Base-by-base conservation (phyloP, 1,139 yeast species). In the Hyphopichia fennica region DNA sequence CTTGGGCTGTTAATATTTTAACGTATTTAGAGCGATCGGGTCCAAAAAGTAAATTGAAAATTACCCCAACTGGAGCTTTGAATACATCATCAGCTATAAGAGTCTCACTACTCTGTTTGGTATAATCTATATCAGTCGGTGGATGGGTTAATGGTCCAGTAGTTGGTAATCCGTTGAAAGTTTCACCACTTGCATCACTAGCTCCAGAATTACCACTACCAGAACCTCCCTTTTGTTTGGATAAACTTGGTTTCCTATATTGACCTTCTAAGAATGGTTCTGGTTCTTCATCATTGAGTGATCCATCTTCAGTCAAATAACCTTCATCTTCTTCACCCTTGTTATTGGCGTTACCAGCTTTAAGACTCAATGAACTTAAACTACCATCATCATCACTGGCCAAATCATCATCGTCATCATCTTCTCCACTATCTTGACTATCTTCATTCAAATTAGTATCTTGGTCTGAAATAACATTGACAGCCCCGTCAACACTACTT, bases 21-120 rank as follows among this genome's bases (percentile, higher is more conserved):
- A 75, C 70, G 47, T 75, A 65, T 59, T 85, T 82, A 0, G 79
- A 60, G 1, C 81, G 72, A 56, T 90, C 91, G 27, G 79, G 72
- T 13, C 97, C 97, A 65, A 85, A 91, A 38, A 93, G 52, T 20
- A 91, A 51, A 35, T 70, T 69, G 53, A 70, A 90, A 0, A 89
- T 79, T 0, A 83, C 87, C 2, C 98, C 98, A 19, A 90, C 55
- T 0, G 99, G 98, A 0, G 91, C 96, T 39, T 71, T 63, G 35
- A 87, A 60, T 0, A 68, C 65, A 31, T 83, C 89, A 27, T 84
- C 86, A 9, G 75, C 61, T 37, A 91, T 74, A 37, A 81, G 72
- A 2, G 81, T 79, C 46, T 91, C 96, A 18, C 73, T 76, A 2
- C 80, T 60, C 28, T 75, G 79, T 43, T 79, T 75, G 6, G 69